Evolutionary conservation across 176 grass and related monocot genomes (phyloP).

Genomic region (Ensete ventricosum): DNA sequence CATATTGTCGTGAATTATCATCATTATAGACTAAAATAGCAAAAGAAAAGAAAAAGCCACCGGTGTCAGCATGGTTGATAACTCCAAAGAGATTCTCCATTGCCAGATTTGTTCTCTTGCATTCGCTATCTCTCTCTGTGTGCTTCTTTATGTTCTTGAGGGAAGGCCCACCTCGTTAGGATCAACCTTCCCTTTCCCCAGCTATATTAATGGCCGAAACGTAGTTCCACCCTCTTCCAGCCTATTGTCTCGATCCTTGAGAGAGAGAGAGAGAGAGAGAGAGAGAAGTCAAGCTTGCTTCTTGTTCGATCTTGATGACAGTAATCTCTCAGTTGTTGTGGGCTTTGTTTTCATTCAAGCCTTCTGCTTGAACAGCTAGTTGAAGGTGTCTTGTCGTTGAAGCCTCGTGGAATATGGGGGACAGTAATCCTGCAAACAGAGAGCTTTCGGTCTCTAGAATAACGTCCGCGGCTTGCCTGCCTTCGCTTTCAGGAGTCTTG

Average conservation of each 20-base stretch:
- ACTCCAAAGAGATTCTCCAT: not conserved
- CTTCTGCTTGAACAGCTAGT: not conserved
- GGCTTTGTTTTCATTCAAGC: not conserved
- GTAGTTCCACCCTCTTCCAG: too few relatives aligned
- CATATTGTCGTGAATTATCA: not conserved
- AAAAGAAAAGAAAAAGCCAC: not conserved
- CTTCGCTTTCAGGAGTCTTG: not conserved
- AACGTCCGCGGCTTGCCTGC: slow-evolving; percentile 2
- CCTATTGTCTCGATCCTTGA: too few relatives aligned
- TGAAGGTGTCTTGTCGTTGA: not conserved
- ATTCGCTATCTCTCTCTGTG: not conserved
- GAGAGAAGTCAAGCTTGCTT: too few relatives aligned
- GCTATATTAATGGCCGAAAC: not conserved
- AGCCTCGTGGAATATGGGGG: slow-evolving; percentile 13
- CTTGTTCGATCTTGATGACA: too few relatives aligned
- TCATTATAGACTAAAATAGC: not conserved
- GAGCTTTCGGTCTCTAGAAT: not conserved
- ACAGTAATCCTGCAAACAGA: slow-evolving; percentile 10
- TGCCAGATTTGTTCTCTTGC: not conserved
- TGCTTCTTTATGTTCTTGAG: not conserved
- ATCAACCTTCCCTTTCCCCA: not conserved
- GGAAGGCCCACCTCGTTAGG: not conserved
- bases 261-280: too few relatives aligned
- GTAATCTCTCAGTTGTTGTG: not conserved
- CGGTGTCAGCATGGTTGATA: not conserved